Conservation (phyloP, 139 green algal species). For the Chlorella vulgaris region DNA sequence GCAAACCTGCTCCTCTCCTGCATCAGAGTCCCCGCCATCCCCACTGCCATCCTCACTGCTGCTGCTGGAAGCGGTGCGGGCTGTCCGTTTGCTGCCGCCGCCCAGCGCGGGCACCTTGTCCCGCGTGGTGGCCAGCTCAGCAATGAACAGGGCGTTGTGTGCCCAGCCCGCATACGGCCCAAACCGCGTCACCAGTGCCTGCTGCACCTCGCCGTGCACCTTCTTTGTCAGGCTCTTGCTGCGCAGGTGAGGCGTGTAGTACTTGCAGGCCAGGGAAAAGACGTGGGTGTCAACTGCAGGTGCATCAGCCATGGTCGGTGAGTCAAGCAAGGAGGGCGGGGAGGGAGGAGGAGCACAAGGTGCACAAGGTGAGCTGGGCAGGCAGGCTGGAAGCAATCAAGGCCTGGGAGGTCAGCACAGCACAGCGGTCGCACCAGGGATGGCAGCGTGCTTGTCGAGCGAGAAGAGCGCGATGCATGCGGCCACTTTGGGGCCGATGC, state of each 20-base stretch:
- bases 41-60: not conserved
- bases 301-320: not conserved
- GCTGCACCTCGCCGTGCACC: conserved; percentile 60
- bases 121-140: conserved; percentile 74
- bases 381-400: not conserved
- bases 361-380: not conserved
- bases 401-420: too few relatives aligned
- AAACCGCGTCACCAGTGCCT: conserved; percentile 77
- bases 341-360: not conserved
- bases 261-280: conserved; percentile 78
- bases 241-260: conserved; percentile 78
- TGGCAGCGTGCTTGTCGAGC: conserved; percentile 87
- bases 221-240: conserved; percentile 78
- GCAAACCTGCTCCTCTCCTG: not conserved
- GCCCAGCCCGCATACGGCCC: conserved; percentile 88
- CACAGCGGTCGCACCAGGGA: conserved; percentile 40
- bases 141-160: conserved; percentile 93
- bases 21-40: not conserved
- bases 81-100: not conserved
- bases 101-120: conserved; percentile 11
- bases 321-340: not conserved
- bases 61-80: not conserved
- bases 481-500: conserved; percentile 95
- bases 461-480: conserved; percentile 94
- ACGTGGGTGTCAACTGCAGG: conserved; percentile 96